Conservation (phyloP, 1,139 yeast genomes). For the Williopsis jadinii region DNA sequence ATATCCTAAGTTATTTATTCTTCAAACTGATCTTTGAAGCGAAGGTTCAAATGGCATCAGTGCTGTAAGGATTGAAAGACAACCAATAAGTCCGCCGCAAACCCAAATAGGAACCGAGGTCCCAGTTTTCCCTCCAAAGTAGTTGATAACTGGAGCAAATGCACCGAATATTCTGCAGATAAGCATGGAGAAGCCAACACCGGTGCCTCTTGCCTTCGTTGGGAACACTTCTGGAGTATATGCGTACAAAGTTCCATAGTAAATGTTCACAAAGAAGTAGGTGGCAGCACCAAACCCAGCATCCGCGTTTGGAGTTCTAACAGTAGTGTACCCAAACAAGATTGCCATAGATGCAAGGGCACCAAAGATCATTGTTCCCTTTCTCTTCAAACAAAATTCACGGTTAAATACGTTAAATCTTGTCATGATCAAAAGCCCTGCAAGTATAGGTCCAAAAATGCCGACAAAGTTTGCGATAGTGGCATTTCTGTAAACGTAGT, state of each 20-base stretch:
- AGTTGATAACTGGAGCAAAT: constrained; percentile 43
- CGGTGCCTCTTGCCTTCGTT: constrained; percentile 43
- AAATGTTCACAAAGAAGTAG: constrained; percentile 42
- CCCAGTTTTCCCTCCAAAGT: constrained; percentile 35
- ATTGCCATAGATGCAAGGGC: constrained; percentile 48
- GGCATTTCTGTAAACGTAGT: constrained; percentile 45
- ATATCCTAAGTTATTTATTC: not conserved
- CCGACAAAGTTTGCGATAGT: constrained; percentile 43
- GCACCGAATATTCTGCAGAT: constrained; percentile 36
- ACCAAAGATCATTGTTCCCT: constrained; percentile 50
- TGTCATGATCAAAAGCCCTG: constrained; percentile 36
- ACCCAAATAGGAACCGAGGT: constrained; percentile 49
- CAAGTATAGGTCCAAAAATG: constrained; percentile 52
- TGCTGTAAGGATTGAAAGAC: constrained; percentile 33
- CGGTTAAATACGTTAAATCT: constrained; percentile 25
- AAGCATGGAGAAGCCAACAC: constrained; percentile 38
- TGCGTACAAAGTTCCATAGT: constrained; percentile 44
- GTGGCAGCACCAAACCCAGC: constrained; percentile 47
- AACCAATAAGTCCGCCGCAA: constrained; percentile 48
- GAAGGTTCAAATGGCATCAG: constrained; percentile 45
- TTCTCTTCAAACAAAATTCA: constrained; percentile 34
- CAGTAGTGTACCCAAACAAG: constrained; percentile 50
- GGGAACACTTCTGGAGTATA: constrained; percentile 50
- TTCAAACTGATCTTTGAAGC: constrained; percentile 18
- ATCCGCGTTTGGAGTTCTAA: constrained; percentile 40